A percentile compares a stretch with the other conserved stretches of the same genome.
These are phyloP conservation scores for Keithomyces neogunnii DNA, from an alignment of 2,329 filamentous ascomycete species.

Conservation along the genomic window DNA sequence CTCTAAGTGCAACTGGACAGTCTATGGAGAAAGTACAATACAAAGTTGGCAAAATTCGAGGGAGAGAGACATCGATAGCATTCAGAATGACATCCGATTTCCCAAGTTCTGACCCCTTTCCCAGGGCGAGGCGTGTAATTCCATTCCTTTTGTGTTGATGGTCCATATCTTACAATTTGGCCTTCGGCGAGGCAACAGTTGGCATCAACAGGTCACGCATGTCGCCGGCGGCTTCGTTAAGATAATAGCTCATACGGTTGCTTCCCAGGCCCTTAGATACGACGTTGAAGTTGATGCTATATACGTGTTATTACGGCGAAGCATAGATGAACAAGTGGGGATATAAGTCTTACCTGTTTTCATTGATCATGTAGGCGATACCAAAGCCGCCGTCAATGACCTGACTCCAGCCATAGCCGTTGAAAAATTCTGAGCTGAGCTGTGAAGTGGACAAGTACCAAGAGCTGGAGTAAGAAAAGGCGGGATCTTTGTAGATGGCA, in stretches of 20 bases:
- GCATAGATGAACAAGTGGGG: neutral
- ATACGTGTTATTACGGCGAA: conserved; percentile 4
- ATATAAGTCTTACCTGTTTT: conserved; percentile 60
- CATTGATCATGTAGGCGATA: conserved; percentile 99
- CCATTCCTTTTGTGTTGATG: neutral
- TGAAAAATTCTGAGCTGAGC: conserved; percentile 94
- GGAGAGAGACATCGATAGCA: neutral
- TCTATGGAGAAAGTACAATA: neutral
- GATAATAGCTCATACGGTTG: conserved; percentile 89
- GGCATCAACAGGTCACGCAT: conserved; percentile 79
- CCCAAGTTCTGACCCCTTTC: too few relatives aligned
- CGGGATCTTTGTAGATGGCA: conserved; percentile 77
- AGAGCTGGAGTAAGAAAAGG: conserved; percentile 71
- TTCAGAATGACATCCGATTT: neutral
- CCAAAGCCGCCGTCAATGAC: conserved; percentile 94
- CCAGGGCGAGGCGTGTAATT: too few relatives aligned
- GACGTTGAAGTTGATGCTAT: conserved; percentile 93
- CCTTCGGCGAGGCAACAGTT: conserved; percentile 70
- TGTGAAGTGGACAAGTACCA: conserved; percentile 90
- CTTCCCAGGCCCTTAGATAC: conserved; percentile 88
- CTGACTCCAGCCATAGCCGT: conserved; percentile 98
- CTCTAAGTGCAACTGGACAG: neutral
- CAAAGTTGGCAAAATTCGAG: neutral
- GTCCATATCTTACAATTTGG: conserved; percentile 60
- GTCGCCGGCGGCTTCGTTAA: conserved; percentile 88